phyloP scores from a whole-genome alignment of 805 yeast species.

The Geotrichum ghanense region DNA sequence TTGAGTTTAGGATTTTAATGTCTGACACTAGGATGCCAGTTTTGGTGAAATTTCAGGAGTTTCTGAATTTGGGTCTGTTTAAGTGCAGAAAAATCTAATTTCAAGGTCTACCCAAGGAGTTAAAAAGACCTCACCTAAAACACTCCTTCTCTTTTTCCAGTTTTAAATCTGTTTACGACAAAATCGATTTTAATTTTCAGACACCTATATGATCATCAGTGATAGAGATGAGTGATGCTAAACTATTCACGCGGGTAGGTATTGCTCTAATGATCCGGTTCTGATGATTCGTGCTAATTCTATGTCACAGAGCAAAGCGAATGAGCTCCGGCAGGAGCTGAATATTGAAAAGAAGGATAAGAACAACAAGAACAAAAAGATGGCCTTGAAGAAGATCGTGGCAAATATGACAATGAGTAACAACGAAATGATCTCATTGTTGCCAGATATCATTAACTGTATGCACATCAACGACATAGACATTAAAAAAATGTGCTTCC shows the following conservation, averaged over 20 bases:
- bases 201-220: too few relatives aligned
- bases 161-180: too few relatives aligned
- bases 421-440: slow-evolving; percentile 56
- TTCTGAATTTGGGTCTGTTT: too few relatives aligned
- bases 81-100: too few relatives aligned
- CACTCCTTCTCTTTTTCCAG: too few relatives aligned
- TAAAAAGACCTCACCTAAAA: too few relatives aligned
- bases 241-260: slow-evolving; percentile 20
- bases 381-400: slow-evolving; percentile 56
- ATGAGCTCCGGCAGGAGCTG: slow-evolving; percentile 27
- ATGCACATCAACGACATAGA: slow-evolving; percentile 48
- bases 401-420: slow-evolving; percentile 81
- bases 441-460: slow-evolving; percentile 52
- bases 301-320: slow-evolving; percentile 26
- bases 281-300: slow-evolving; percentile 3
- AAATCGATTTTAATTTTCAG: too few relatives aligned
- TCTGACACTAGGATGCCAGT: too few relatives aligned
- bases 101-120: too few relatives aligned
- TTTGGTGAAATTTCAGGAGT: too few relatives aligned
- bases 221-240: slow-evolving; percentile 20
- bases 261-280: not conserved
- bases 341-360: slow-evolving; percentile 25
- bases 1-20: too few relatives aligned
- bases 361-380: slow-evolving; percentile 28
- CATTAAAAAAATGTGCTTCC: slow-evolving; percentile 57